Base-by-base conservation (phyloP, 306 rosid species). In the Canavalia gladiata region DNA sequence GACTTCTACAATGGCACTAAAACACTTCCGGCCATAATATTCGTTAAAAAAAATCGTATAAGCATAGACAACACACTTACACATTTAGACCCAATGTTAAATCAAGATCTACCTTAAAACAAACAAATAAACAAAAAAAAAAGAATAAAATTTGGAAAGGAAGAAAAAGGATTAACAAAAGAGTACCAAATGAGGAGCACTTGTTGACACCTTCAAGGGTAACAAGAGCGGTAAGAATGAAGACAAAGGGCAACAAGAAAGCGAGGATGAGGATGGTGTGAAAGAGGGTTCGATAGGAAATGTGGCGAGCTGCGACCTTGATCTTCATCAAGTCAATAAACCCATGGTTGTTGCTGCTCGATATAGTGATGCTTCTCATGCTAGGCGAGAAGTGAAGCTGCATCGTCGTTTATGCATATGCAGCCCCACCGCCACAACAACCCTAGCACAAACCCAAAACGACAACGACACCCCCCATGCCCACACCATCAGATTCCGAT, bases 361-460 rank as follows among this genome's bases (percentile, higher is more conserved):
- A 96, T 89, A 96, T 96, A 78, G 99, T 96, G 89, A 96, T 90
- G 89, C 99, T 96, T 96, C 97, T 96, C 99, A 96, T 96, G 78
- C 99, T 96, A 89, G 98, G 98, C 89, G 99, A 96, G 89, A 96
- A 90, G 91, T 92, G 99, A 93, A 96, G 99, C 99, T 96, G 98
- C 99, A 96, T 96, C 99, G 95, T 96, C 92, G 88, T 93, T 81
- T 88, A 84, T 74, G 95, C 92, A 84, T 90, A 83, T 82, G 99
- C 98, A 93, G 94, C 96, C 89, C 84, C 92, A 84, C 81, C 57
- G 57, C 79, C 71, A 72, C 88, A 83, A 58, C 83, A 78, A 87
- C 86, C 79, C 83, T 80, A 82, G 75, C 74, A n/a, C 75, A 82
- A 60, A 72, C 65, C 82, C 78, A 78, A 76, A 68, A 52, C 83